Evolutionary conservation across 106 monocot species (phyloP), one percentile per base, ranked within the genome.

Genomic region (Dendrobium officinale): DNA sequence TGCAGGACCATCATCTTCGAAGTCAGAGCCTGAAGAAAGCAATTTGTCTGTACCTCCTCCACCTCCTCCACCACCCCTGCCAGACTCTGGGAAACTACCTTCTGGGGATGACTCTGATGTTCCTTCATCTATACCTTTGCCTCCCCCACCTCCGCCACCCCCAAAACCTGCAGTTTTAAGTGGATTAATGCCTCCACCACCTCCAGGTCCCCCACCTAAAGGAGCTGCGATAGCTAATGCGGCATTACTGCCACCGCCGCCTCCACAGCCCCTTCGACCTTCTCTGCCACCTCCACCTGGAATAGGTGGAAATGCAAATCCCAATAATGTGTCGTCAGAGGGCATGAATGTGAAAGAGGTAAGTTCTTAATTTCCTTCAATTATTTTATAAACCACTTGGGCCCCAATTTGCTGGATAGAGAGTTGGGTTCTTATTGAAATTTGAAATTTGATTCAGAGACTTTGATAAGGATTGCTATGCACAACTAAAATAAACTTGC

Each of bases 21-120:
- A 78, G 27, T 54, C 83, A 22, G 96, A 90, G 64, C 33, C 66
- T 56, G 96, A 89, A 77, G 95, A 92, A 67, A 87, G 33, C n/a
- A 76, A 82, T 76, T 75, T 82, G 45, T 83, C 81, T 80, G 85
- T 77, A 42, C 90, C 86, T 24, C 93, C 92, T 41, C 94, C 92
- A 24, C 96, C 93, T 45, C 93, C 93, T 48, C 91, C 93, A 0
- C 95, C 89, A 54, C 90, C 86, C 43, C 76, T 86, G 77, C 85
- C 88, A 37, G 81, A 66, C 8, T 83, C 91, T 56, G 77, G 24
- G 83, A 84, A 87, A 75, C 73, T 51, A 10, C 27, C 67, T 75
- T 64, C 88, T 79, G 79, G 33, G 72, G 85, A 83, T 47, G 88
- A 90, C 59, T 78, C 86, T 22, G 74, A 79, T 79, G 43, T 76